Base-by-base conservation (phyloP, 2,329 filamentous ascomycete species). In the Talaromyces amestolkiae region DNA sequence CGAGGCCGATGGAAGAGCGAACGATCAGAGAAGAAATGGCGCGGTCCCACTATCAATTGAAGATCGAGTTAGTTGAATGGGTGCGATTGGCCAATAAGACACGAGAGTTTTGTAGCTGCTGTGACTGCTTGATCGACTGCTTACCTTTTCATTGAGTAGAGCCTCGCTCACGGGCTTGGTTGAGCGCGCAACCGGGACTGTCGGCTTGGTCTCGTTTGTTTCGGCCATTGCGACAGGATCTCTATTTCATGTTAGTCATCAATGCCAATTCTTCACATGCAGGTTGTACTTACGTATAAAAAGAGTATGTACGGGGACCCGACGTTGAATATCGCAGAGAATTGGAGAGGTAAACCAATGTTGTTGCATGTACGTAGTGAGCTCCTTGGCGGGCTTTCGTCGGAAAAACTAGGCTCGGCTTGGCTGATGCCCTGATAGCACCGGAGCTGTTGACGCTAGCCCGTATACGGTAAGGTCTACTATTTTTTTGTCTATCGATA, bases 81-180 rank as follows among this genome's bases (percentile, higher is more conserved):
- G 22, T 9, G 22, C 11, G 27, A 31, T 35, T 54, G 51, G 3
- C 17, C 22, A 49, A 24, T 11, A 10, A 7, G 3, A 13, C 3
- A 35, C 27, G 27, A 37, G 4, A 10, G 17, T 2, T 7, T 37
- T 9, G 9, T 7, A 37, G 22, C 39, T 10, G 7, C 39, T 24
- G 7, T 35, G 5, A 22, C 39, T 22, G 13, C 17, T 22, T 24
- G 22, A 39, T 41, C 17, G 22, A 35, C 56, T 27, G 33, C 65
- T 60, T 88, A 97, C 95, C 93, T 99, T 99, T 84, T 99, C 95
- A 82, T 98, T 98, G 77, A 99, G 87, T 75, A 99, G 88, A 76
- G 94, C 92, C 85, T 99, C 95, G 85, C 94, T 98, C 82, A 97
- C 91, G 70, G 95, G 94, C 81, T 87, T 86, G 77, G 81, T 86